phyloP scores from a whole-genome alignment of 306 rosid genomes.

The Dalbergia cochinchinensis region DNA sequence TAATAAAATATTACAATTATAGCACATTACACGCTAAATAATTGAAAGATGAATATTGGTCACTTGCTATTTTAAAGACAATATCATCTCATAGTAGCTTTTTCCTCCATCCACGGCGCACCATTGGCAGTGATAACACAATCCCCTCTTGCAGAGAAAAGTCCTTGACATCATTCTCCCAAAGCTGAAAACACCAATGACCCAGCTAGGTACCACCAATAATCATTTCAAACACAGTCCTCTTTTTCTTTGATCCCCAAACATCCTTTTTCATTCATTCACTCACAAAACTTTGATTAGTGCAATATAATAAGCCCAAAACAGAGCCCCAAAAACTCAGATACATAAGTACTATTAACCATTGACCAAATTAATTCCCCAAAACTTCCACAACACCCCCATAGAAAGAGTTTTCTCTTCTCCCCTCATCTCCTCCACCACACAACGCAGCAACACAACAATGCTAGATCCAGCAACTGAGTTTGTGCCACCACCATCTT shows the following conservation, averaged over 20 bases:
- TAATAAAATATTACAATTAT: no score
- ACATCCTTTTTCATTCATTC: constrained; percentile 2
- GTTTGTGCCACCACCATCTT: constrained; percentile 83
- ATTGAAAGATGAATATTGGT: no score
- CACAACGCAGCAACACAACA: constrained; percentile 17
- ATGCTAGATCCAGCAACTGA: constrained; percentile 88
- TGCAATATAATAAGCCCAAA: constrained; percentile 13
- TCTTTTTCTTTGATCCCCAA: constrained; percentile 22
- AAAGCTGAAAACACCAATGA: constrained; percentile 35
- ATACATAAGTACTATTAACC: background rate
- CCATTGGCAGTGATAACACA: constrained; percentile 4
- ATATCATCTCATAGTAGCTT: background rate
- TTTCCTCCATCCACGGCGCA: background rate
- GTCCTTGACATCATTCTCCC: constrained; percentile 35
- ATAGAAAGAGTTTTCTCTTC: background rate
- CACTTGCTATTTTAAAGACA: background rate
- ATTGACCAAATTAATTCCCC: background rate
- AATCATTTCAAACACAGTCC: constrained; percentile 46
- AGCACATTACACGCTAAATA: no score
- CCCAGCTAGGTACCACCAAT: constrained; percentile 46
- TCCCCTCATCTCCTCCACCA: constrained; percentile 19
- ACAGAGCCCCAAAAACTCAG: background rate
- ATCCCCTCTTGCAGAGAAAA: background rate
- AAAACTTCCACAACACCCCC: background rate
- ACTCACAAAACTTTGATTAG: constrained; percentile 27